Percentiles rank a stretch among this genome's conserved stretches.
Conservation (phyloP, 73 alveolate genomes). For the Breviolum minutum region DNA sequence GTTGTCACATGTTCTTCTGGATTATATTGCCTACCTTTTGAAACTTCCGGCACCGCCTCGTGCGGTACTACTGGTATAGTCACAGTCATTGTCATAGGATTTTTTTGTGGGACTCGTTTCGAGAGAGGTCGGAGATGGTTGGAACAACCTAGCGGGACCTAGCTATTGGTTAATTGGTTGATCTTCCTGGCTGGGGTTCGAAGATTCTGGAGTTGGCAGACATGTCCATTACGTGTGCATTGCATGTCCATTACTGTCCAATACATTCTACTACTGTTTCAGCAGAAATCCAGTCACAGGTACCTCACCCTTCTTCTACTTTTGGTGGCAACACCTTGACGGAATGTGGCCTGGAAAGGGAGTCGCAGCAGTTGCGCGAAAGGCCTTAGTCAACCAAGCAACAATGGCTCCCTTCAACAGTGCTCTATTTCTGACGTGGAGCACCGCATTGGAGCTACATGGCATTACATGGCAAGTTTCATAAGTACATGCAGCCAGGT, state of each 20-base stretch:
- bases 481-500: neutral
- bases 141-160: too few relatives aligned
- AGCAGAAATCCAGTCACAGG: neutral
- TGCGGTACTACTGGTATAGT: too few relatives aligned
- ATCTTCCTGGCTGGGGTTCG: too few relatives aligned
- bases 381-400: constrained; percentile 57
- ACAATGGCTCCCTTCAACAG: constrained; percentile 92
- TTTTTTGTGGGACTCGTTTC: too few relatives aligned
- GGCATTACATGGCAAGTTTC: neutral
- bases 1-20: too few relatives aligned
- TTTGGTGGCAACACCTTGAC: constrained; percentile 90
- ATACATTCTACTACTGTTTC: neutral
- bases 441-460: constrained; percentile 63
- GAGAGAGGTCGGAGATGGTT: too few relatives aligned
- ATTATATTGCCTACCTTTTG: too few relatives aligned
- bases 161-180: too few relatives aligned
- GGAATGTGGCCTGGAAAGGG: constrained; percentile 69
- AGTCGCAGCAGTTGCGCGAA: constrained; percentile 82
- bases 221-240: neutral
- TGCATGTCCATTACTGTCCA: neutral
- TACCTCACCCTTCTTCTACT: constrained; percentile 84
- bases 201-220: too few relatives aligned
- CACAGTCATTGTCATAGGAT: neutral
- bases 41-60: too few relatives aligned
- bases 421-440: constrained; percentile 77